A percentile compares a stretch with the other conserved stretches of the same genome.
These are phyloP conservation scores for Penstemon davidsonii DNA, from an alignment of 257 asterid genomes.

Conservation along the genomic window DNA sequence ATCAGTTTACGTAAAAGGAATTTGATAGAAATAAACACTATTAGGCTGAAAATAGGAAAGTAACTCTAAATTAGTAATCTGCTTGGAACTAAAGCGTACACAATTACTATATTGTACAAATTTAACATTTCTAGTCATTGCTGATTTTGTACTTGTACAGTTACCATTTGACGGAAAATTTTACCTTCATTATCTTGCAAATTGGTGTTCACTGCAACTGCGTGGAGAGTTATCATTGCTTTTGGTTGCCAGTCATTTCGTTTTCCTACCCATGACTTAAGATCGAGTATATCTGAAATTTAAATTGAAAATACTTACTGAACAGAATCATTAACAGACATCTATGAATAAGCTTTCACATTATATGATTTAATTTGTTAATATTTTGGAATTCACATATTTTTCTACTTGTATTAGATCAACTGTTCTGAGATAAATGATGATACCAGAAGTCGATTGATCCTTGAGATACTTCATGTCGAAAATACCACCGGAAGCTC, in stretches of 20 bases:
- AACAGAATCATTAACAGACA: background rate
- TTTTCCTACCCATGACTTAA: slow-evolving; percentile 78
- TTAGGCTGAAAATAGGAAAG: background rate
- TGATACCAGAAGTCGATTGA: slow-evolving; percentile 62
- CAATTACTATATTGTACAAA: background rate
- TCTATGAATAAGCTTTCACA: slow-evolving; percentile 1
- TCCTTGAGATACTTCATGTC: slow-evolving; percentile 76
- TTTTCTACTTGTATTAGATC: background rate
- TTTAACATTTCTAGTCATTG: background rate
- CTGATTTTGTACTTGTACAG: background rate
- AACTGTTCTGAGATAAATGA: slow-evolving; percentile 2
- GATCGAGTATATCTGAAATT: slow-evolving; percentile 67
- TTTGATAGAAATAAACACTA: background rate
- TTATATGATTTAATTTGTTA: background rate
- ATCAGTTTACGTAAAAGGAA: background rate
- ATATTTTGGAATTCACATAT: background rate
- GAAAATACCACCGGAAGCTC: slow-evolving; percentile 82
- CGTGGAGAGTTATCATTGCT: slow-evolving; percentile 67
- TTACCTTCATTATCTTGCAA: slow-evolving; percentile 91
- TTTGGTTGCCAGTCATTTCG: slow-evolving; percentile 85
- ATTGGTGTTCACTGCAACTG: slow-evolving; percentile 86
- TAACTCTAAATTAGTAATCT: background rate
- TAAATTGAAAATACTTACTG: slow-evolving; percentile 5
- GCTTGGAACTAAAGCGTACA: background rate
- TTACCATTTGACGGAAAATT: slow-evolving; percentile 6